A percentile compares a stretch with the other conserved stretches of the same genome.
Conservation (phyloP, 352 stramenopile genomes). For the Labyrinthula sp. region DNA sequence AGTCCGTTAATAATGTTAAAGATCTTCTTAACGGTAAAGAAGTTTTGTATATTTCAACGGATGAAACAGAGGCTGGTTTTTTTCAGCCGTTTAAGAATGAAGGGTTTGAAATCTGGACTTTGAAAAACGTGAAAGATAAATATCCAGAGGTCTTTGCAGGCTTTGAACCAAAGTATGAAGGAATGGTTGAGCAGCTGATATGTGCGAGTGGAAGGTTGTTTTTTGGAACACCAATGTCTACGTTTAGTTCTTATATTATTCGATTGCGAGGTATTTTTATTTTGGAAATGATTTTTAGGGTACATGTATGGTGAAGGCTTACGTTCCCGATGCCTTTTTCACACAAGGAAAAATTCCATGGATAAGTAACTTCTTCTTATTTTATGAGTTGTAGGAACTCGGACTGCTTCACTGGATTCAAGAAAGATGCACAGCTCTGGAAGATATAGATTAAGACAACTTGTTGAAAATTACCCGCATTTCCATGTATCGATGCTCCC, state of each 20-base stretch:
- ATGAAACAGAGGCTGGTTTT: constrained; percentile 25
- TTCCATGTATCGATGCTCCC: too few species aligned
- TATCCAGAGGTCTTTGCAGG: not conserved
- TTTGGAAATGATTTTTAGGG: too few species aligned
- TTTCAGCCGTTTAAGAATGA: constrained; percentile 12
- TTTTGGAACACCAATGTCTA: constrained; percentile 13
- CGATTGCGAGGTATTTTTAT: constrained; percentile 17
- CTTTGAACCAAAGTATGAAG: constrained; percentile 21
- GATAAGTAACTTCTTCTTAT: too few species aligned
- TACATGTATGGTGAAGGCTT: too few species aligned
- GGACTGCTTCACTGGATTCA: too few species aligned
- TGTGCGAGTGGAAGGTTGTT: constrained; percentile 13
- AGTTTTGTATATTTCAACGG: constrained; percentile 26
- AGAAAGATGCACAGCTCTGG: too few species aligned
- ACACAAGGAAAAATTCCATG: too few species aligned
- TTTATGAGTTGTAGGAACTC: too few species aligned
- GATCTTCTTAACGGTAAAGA: constrained; percentile 1
- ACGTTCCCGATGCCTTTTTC: too few species aligned
- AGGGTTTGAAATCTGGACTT: not conserved
- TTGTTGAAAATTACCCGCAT: too few species aligned
- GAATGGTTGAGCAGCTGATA: constrained; percentile 23
- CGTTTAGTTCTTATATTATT: constrained; percentile 18
- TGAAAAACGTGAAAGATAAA: constrained; percentile 7
- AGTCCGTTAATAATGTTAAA: not conserved
- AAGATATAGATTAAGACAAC: too few species aligned